Evolutionary conservation across 2,329 filamentous ascomycete genomes (phyloP).

Genomic region (Cucurbitaria berberidis): DNA sequence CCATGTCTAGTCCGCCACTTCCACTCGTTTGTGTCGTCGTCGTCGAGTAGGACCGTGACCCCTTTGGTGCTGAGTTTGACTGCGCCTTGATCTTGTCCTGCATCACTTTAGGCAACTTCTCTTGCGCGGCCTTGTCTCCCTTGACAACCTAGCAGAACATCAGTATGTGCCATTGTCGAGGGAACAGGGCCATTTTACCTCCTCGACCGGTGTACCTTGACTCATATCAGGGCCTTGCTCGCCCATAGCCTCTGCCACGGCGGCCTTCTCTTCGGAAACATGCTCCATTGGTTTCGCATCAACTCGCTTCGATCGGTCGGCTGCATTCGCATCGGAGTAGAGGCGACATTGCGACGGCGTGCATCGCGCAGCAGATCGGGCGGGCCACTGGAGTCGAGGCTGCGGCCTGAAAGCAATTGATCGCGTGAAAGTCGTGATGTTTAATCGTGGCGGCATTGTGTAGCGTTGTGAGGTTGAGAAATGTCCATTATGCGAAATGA

Average conservation of each 20-base stretch:
- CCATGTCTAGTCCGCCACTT: slow-evolving; percentile 32
- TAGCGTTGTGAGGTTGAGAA: slow-evolving; percentile 19
- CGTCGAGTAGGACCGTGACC: slow-evolving; percentile 65
- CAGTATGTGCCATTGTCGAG: slow-evolving; percentile 4
- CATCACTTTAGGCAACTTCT: slow-evolving; percentile 71
- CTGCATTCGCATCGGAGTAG: slow-evolving; percentile 41
- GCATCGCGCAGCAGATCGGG: slow-evolving; percentile 26
- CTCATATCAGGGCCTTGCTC: slow-evolving; percentile 65
- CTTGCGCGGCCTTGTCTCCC: slow-evolving; percentile 65
- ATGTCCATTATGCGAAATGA: slow-evolving; percentile 24
- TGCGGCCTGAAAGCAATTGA: slow-evolving; percentile 42
- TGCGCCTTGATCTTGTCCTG: slow-evolving; percentile 64
- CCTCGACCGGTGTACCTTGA: slow-evolving; percentile 70
- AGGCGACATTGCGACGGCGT: slow-evolving; percentile 37
- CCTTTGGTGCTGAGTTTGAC: slow-evolving; percentile 43
- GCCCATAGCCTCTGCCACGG: slow-evolving; percentile 64
- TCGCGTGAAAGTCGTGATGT: slow-evolving; percentile 37
- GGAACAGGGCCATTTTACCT: slow-evolving; percentile 53
- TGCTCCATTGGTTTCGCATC: slow-evolving; percentile 57
- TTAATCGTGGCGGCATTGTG: slow-evolving; percentile 50
- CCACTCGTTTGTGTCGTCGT: slow-evolving; percentile 33
- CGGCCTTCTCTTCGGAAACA: slow-evolving; percentile 70
- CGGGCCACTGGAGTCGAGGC: slow-evolving; percentile 37
- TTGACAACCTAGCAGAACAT: slow-evolving; percentile 61
- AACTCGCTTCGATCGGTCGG: slow-evolving; percentile 38